Percentiles rank a stretch among this genome's conserved stretches.
Conservation (phyloP, 1,284 basidiomycete species). For the Chiua sp. region DNA sequence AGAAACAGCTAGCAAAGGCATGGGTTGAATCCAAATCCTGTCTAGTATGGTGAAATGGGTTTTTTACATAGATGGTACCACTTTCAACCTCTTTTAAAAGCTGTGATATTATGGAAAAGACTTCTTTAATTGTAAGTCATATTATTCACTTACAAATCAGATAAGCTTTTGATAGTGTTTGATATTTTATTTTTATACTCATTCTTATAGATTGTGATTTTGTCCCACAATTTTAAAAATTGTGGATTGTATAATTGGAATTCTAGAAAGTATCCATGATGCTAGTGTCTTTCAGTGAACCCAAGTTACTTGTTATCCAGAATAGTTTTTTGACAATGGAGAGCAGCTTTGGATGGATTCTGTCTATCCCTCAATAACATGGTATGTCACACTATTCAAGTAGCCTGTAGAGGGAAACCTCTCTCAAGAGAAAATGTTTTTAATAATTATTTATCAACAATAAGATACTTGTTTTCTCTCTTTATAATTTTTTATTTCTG, state of each 20-base stretch:
- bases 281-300: constrained; percentile 3
- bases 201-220: constrained; percentile 3
- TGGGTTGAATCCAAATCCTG: neutral
- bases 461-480: neutral
- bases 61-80: constrained; percentile 4
- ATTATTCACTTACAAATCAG: constrained; percentile 4
- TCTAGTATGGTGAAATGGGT: constrained; percentile 1
- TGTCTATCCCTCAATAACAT: neutral
- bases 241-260: constrained; percentile 4
- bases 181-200: neutral
- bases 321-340: neutral
- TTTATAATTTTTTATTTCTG: neutral
- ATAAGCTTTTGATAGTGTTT: neutral
- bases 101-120: constrained; percentile 2
- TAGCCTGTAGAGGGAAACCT: neutral
- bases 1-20: neutral
- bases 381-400: constrained; percentile 12
- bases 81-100: constrained; percentile 13
- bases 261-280: constrained; percentile 5
- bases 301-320: neutral
- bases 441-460: neutral
- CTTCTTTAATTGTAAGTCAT: constrained; percentile 7
- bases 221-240: constrained; percentile 7
- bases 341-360: constrained; percentile 9
- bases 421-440: neutral